Conservation (phyloP, 2,329 filamentous ascomycete species). For the Xylaria sp. region DNA sequence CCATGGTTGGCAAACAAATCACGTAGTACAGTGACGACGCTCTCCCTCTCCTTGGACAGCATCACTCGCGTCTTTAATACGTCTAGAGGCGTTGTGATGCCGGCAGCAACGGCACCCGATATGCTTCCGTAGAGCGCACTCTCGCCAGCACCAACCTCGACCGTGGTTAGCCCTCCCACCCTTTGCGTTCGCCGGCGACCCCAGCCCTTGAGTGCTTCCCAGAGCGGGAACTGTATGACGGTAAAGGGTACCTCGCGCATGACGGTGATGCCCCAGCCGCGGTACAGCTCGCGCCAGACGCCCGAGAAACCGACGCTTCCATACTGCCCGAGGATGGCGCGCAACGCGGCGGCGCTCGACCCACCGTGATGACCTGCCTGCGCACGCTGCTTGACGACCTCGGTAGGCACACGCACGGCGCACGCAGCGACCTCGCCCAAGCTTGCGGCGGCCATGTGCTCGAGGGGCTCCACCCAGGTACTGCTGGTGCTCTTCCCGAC, state of each 20-base stretch:
- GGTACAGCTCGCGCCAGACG: constrained; percentile 86
- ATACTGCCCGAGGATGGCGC: constrained; percentile 71
- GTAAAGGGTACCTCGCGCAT: constrained; percentile 98
- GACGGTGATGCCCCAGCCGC: constrained; percentile 91
- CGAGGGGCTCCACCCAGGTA: constrained; percentile 50
- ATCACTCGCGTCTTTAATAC: constrained; percentile 98
- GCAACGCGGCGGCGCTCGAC: constrained; percentile 72
- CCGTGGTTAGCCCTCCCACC: constrained; percentile 27
- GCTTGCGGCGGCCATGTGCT: constrained; percentile 87
- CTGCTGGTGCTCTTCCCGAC: constrained; percentile 41
- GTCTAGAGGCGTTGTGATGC: constrained; percentile 89
- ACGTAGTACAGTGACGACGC: constrained; percentile 69
- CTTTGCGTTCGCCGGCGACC: constrained; percentile 57
- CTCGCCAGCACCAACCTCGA: constrained; percentile 74
- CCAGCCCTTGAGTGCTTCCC: constrained; percentile 90
- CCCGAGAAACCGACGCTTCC: constrained; percentile 57
- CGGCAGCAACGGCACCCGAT: constrained; percentile 86
- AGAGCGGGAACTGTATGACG: constrained; percentile 95
- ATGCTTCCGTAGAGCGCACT: constrained; percentile 86
- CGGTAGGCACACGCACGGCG: constrained; percentile 90
- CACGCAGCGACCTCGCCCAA: constrained; percentile 93
- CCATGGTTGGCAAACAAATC: constrained; percentile 73
- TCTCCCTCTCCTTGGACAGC: constrained; percentile 77
- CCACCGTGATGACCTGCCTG: constrained; percentile 86
- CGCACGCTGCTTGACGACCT: constrained; percentile 96